These are phyloP conservation scores for Xylariales sp. DNA, from an alignment of 2,329 filamentous ascomycete genomes.

Conservation along the genomic window DNA sequence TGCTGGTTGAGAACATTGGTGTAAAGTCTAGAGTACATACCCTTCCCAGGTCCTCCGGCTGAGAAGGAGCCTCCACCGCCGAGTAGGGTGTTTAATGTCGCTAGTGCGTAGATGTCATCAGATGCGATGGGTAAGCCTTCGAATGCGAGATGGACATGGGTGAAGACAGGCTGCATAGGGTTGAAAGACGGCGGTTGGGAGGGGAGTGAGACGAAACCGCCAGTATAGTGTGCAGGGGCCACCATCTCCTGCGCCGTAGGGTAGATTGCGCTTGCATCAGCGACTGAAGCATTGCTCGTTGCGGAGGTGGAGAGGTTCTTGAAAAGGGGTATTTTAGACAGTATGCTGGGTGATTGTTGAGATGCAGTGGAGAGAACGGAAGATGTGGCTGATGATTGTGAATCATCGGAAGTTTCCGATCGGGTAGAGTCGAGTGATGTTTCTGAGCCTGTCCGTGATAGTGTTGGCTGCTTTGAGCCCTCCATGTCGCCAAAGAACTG, in stretches of 20 bases:
- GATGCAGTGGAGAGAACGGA: slow-evolving; percentile 28
- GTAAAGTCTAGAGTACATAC: slow-evolving; percentile 97
- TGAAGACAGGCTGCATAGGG: slow-evolving; percentile 74
- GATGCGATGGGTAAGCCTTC: slow-evolving; percentile 89
- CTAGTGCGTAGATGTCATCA: slow-evolving; percentile 92
- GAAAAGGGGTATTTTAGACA: slow-evolving; percentile 84
- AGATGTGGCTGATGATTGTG: slow-evolving; percentile 25
- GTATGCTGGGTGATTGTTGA: slow-evolving; percentile 56
- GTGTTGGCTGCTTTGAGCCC: slow-evolving; percentile 39
- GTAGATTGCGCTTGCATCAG: slow-evolving; percentile 37
- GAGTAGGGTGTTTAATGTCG: slow-evolving; percentile 90
- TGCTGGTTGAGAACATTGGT: slow-evolving; percentile 97
- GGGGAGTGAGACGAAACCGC: slow-evolving; percentile 84
- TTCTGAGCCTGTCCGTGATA: slow-evolving; percentile 55
- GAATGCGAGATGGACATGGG: slow-evolving; percentile 92
- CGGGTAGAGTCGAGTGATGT: slow-evolving; percentile 42
- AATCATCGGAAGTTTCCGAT: slow-evolving; percentile 28
- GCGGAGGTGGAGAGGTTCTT: slow-evolving; percentile 81
- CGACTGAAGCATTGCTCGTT: slow-evolving; percentile 54
- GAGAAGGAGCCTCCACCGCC: slow-evolving; percentile 96
- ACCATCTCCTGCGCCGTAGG: slow-evolving; percentile 51
- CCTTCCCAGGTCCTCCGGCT: slow-evolving; percentile 93
- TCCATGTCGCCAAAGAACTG: slow-evolving; percentile 92
- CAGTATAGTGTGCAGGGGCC: slow-evolving; percentile 77
- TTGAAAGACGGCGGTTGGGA: slow-evolving; percentile 72